phyloP scores from a whole-genome alignment of 2,329 filamentous ascomycete species.

The Gremmenia infestans region DNA sequence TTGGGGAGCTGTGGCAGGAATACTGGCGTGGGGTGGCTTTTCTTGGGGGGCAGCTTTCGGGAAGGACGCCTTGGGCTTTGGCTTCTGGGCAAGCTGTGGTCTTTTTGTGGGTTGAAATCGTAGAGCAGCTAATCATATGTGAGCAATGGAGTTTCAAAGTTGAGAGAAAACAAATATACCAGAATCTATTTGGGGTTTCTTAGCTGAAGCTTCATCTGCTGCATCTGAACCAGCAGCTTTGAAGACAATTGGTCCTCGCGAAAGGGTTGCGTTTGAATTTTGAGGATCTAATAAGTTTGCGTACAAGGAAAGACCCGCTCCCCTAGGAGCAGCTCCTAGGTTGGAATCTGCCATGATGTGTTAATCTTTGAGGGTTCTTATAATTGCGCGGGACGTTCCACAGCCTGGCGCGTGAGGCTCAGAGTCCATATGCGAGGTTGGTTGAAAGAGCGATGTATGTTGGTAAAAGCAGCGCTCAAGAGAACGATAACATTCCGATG shows the following conservation, averaged over 20 bases:
- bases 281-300: slow-evolving; percentile 71
- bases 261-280: slow-evolving; percentile 53
- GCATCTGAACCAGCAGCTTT: slow-evolving; percentile 44
- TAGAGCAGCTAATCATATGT: slow-evolving; percentile 54
- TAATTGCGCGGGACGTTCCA: neutral
- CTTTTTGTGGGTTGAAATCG: slow-evolving; percentile 85
- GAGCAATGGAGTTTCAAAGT: slow-evolving; percentile 38
- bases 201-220: slow-evolving; percentile 43
- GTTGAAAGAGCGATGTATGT: neutral
- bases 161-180: slow-evolving; percentile 45
- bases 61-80: slow-evolving; percentile 58
- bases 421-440: neutral
- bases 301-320: slow-evolving; percentile 66
- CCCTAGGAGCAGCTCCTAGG: slow-evolving; percentile 28
- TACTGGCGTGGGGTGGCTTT: slow-evolving; percentile 20
- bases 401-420: slow-evolving; percentile 22
- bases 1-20: slow-evolving; percentile 28
- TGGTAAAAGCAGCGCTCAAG: neutral
- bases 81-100: slow-evolving; percentile 59
- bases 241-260: slow-evolving; percentile 70
- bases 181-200: slow-evolving; percentile 54
- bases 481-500: neutral
- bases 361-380: neutral
- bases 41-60: slow-evolving; percentile 38
- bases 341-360: slow-evolving; percentile 27